Percentiles rank a stretch among this genome's conserved stretches.
Evolutionary conservation across 768 basidiomycete genomes (phyloP).

Genomic region (Neoboletus subvelutipes): DNA sequence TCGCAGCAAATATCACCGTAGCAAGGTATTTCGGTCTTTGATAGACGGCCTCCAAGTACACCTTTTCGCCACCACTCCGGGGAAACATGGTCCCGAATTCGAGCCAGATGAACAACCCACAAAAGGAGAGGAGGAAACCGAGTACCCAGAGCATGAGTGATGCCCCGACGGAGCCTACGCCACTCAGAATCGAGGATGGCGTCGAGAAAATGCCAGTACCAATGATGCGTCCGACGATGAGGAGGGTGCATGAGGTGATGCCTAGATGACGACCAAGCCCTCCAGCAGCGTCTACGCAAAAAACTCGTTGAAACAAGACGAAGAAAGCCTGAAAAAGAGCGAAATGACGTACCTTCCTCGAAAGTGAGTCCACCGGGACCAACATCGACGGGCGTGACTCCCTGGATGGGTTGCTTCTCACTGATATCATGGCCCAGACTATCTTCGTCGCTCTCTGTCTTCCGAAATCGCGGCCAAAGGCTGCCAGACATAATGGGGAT

Average conservation of each 20-base stretch:
- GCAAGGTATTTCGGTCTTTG: conserved; percentile 45
- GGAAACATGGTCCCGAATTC: conserved; percentile 38
- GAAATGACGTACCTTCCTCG: conserved; percentile 43
- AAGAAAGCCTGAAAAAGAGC: not conserved
- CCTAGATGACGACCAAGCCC: conserved; percentile 60
- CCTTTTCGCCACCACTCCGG: conserved; percentile 61
- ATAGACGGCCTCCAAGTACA: conserved; percentile 59
- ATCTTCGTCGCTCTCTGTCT: not conserved
- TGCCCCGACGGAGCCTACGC: conserved; percentile 59
- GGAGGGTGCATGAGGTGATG: conserved; percentile 54
- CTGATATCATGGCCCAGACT: not conserved
- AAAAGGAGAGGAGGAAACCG: conserved; percentile 56
- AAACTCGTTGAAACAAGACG: not conserved
- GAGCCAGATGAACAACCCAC: conserved; percentile 61
- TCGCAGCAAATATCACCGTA: conserved; percentile 49
- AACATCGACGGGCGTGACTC: conserved; percentile 14
- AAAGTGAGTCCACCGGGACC: conserved; percentile 46
- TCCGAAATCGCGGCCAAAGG: conserved; percentile 6
- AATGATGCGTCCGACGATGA: conserved; percentile 58
- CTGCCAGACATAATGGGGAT: conserved; percentile 8
- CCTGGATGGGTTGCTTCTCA: not conserved
- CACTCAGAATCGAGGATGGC: conserved; percentile 55
- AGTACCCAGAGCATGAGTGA: conserved; percentile 64
- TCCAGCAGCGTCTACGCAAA: conserved; percentile 43
- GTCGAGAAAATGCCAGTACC: conserved; percentile 68